Conservation (phyloP, 768 basidiomycete genomes). For the Russula olivacea region DNA sequence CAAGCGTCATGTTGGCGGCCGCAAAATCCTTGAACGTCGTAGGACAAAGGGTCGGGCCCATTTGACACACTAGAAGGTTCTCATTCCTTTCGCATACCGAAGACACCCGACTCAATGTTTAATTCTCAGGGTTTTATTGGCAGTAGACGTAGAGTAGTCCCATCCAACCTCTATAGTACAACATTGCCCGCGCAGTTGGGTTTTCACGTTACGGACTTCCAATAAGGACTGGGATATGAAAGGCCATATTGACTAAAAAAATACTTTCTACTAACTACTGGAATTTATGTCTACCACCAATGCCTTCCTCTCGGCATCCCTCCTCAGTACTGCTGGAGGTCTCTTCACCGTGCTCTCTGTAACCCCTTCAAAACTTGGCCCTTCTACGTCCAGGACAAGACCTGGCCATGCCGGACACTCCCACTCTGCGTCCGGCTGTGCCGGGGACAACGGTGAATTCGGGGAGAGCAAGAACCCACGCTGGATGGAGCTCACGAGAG, state of each 20-base stretch:
- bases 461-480: constrained; percentile 65
- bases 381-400: not conserved
- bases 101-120: not conserved
- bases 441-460: constrained; percentile 54
- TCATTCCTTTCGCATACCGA: not conserved
- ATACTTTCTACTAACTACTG: not conserved
- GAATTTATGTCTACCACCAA: constrained; percentile 20
- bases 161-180: not conserved
- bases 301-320: constrained; percentile 18
- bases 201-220: not conserved
- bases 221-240: constrained; percentile 1
- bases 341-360: constrained; percentile 20
- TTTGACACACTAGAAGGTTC: constrained; percentile 58
- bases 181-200: too few species aligned
- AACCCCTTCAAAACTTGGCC: constrained; percentile 19
- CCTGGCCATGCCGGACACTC: constrained; percentile 24
- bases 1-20: constrained; percentile 59
- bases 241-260: not conserved
- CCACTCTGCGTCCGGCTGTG: constrained; percentile 38
- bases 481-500: constrained; percentile 50
- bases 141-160: not conserved
- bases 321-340: not conserved
- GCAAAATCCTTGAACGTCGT: constrained; percentile 66
- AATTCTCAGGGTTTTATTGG: not conserved
- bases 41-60: constrained; percentile 71